Base-by-base conservation (phyloP, 805 yeast genomes). In the Teunomyces pallodes region DNA sequence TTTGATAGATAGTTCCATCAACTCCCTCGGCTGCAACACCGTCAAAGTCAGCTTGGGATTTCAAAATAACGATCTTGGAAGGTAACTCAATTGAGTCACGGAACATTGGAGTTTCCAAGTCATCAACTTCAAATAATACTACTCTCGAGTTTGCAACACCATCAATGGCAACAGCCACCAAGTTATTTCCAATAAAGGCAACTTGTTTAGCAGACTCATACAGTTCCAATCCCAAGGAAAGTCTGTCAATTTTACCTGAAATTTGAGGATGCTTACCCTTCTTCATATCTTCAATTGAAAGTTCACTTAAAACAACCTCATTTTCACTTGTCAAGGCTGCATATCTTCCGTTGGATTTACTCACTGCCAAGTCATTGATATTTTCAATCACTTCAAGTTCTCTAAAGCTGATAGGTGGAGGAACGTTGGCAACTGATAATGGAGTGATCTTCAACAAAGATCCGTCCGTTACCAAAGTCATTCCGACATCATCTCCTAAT, bases 351-450 rank as follows among this genome's bases (percentile, higher is more conserved):
- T 86, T 89, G 9, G 81, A 71, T 44, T 76, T 65, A 51, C 84
- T 80, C 4, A 83, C 79, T 0, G 96, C 86, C 38, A 81, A 79
- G 58, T 86, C 89, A 16, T 75, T 63, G 6, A 90, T 81, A 48
- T 80, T 80, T 1, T 70, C 73, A 1, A 49, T 53, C 9, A 82
- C 69, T 8, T 76, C 80, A 44, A 89, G 65, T 43, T 83, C 87
- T 49, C 95, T 77, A 60, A 77, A 85, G 20, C 88, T 78, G 61
- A 89, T 82, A 38, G 99, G 99, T 0, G 99, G 99, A 3, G 99
- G 99, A 9, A 90, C 92, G 61, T 84, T 90, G 1, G 96, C 96
- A 28, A 84, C 62, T 1, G 86, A 77, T 32, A 94, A 73, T 0
- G 98, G 97, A 0, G 99, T 92, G 17, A 90, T 68, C 54, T 82